Evolutionary conservation across 371 early-diverging fungal species (phyloP).

Genomic region (Actinomortierella ambigua): DNA sequence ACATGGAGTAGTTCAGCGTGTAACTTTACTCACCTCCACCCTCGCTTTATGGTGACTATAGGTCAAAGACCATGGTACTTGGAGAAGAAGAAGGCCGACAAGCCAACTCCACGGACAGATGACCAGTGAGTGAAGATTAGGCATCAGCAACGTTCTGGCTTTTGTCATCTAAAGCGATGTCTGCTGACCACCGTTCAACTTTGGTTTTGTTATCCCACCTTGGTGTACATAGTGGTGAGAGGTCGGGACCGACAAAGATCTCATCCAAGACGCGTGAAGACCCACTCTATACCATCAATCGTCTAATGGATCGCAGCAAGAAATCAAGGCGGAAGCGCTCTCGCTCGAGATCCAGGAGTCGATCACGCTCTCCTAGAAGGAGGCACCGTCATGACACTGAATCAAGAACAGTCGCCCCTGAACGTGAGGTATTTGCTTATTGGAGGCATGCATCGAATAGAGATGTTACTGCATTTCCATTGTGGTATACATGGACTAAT

Average conservation of each 20-base stretch:
- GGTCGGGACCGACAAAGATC: not conserved
- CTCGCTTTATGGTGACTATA: not conserved
- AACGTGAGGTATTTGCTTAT: not conserved
- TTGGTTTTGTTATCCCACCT: not conserved
- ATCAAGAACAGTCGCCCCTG: not conserved
- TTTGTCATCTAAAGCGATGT: too few species aligned
- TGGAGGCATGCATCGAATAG: not conserved
- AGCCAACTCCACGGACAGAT: not conserved
- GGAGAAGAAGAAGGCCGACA: not conserved
- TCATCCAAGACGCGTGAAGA: slow-evolving; percentile 26
- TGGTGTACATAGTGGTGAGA: too few species aligned
- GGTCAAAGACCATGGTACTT: slow-evolving; percentile 25
- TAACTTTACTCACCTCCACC: not conserved
- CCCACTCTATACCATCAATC: slow-evolving; percentile 20
- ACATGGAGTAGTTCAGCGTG: too few species aligned
- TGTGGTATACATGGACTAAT: not conserved
- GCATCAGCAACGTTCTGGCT: too few species aligned
- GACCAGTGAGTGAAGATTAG: not conserved
- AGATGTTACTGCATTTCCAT: not conserved
- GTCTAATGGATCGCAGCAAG: slow-evolving; percentile 21
- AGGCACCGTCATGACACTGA: not conserved
- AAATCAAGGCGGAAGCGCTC: not conserved
- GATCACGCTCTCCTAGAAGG: slow-evolving; percentile 10
- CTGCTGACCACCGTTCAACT: too few species aligned
- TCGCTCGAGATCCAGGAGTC: not conserved